Evolutionary conservation across 139 green algal genomes (phyloP).

Genomic region (Closterium sp.): DNA sequence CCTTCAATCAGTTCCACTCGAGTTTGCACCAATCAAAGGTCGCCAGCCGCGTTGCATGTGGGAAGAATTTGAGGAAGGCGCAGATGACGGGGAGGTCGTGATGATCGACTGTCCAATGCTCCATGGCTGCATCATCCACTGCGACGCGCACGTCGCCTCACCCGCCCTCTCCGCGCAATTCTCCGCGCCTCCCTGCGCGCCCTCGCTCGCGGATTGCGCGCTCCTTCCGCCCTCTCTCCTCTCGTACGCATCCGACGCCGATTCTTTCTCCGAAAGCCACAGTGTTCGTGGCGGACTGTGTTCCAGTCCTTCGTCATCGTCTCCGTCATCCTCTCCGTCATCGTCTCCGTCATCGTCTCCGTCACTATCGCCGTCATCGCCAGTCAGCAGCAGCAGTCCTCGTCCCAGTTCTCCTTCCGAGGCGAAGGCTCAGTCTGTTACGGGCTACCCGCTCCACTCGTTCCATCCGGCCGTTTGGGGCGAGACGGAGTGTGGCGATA

Average conservation of each 20-base stretch:
- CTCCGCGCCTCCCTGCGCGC: neutral
- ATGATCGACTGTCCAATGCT: neutral
- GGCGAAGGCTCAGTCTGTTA: neutral
- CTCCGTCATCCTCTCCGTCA: too few relatives aligned
- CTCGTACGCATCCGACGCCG: neutral
- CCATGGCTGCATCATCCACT: neutral
- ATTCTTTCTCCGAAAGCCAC: neutral
- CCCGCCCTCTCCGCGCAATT: neutral
- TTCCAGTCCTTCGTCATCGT: neutral
- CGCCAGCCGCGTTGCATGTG: neutral
- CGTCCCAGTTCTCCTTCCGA: neutral
- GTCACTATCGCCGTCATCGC: neutral
- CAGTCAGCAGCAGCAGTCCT: neutral
- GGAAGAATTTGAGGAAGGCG: neutral
- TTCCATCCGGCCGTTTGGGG: neutral
- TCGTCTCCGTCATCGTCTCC: neutral
- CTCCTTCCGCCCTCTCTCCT: neutral
- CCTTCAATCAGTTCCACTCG: neutral
- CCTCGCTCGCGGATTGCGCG: neutral
- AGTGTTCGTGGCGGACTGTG: neutral
- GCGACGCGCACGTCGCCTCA: neutral
- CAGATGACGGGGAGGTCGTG: neutral
- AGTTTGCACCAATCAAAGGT: too few relatives aligned
- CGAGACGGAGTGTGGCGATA: neutral
- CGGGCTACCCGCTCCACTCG: too few relatives aligned